These are phyloP conservation scores for Rhodotorula sp. DNA, from an alignment of 1,284 basidiomycete species.

Conservation along the genomic window DNA sequence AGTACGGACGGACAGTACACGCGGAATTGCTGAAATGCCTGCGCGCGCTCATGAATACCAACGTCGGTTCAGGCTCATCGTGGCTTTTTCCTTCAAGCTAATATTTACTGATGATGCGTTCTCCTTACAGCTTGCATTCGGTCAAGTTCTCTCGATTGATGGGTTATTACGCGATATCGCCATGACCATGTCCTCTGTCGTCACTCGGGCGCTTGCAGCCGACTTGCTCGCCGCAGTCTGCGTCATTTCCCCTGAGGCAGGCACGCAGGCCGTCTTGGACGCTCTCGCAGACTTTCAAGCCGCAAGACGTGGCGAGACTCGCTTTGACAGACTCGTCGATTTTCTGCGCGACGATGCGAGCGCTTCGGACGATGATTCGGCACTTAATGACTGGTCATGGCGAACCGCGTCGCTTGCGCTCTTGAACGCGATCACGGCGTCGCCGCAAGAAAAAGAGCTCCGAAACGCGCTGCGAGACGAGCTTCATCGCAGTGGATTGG, in stretches of 20 bases:
- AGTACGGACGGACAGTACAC: slow-evolving; percentile 67
- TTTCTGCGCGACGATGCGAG: slow-evolving; percentile 53
- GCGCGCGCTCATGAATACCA: slow-evolving; percentile 77
- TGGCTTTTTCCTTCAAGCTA: no score
- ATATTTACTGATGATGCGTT: neutral
- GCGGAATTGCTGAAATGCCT: slow-evolving; percentile 76
- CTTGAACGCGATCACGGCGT: slow-evolving; percentile 75
- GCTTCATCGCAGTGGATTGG: slow-evolving; percentile 72
- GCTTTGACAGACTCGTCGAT: slow-evolving; percentile 73
- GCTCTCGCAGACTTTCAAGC: slow-evolving; percentile 77
- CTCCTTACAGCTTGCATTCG: slow-evolving; percentile 65
- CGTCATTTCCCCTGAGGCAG: slow-evolving; percentile 68
- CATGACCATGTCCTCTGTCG: neutral
- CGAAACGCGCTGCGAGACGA: slow-evolving; percentile 76
- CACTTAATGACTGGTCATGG: slow-evolving; percentile 70
- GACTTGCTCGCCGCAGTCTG: slow-evolving; percentile 83
- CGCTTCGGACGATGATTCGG: slow-evolving; percentile 54
- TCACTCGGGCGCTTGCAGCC: slow-evolving; percentile 61
- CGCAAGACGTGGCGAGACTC: slow-evolving; percentile 69
- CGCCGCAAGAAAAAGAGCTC: slow-evolving; percentile 73
- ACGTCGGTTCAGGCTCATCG: slow-evolving; percentile 57
- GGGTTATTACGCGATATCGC: slow-evolving; percentile 58
- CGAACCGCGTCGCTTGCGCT: slow-evolving; percentile 72
- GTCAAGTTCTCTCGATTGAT: slow-evolving; percentile 64
- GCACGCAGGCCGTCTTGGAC: slow-evolving; percentile 69